Evolutionary conservation across 2,329 filamentous ascomycete genomes (phyloP).

Genomic region (Exophiala oligosperma): DNA sequence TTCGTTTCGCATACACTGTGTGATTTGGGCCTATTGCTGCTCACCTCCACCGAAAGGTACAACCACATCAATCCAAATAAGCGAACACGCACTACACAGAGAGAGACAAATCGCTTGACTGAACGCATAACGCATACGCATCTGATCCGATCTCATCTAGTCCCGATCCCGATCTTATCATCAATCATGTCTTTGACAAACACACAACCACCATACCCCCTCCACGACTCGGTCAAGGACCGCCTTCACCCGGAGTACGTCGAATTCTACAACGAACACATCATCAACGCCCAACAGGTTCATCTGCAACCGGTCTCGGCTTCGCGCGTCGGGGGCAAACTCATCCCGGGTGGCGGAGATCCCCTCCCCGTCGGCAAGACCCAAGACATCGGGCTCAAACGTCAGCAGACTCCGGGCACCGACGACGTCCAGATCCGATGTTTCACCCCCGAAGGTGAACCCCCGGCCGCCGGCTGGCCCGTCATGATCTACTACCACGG

Average conservation of each 20-base stretch:
- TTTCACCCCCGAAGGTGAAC: conserved; percentile 52
- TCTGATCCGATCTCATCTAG: too few species aligned
- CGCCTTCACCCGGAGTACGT: conserved; percentile 52
- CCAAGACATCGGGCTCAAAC: conserved; percentile 45
- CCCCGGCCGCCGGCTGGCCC: conserved; percentile 51
- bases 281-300: conserved; percentile 54
- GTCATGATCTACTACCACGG: conserved; percentile 59
- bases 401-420: conserved; percentile 49
- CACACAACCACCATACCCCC: conserved; percentile 45
- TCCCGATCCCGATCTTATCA: too few species aligned
- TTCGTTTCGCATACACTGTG: too few species aligned
- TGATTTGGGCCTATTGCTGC: too few species aligned
- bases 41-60: too few species aligned
- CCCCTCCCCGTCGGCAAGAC: conserved; percentile 49
- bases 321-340: conserved; percentile 52
- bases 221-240: conserved; percentile 49
- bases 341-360: conserved; percentile 56
- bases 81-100: too few species aligned
- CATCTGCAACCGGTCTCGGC: conserved; percentile 55
- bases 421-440: conserved; percentile 47
- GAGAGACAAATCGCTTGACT: too few species aligned
- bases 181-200: conserved; percentile 31
- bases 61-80: too few species aligned
- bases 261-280: conserved; percentile 53
- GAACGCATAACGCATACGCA: too few species aligned